Evolutionary conservation across 345 rosid genomes (phyloP).

Genomic region (Populus nigra): DNA sequence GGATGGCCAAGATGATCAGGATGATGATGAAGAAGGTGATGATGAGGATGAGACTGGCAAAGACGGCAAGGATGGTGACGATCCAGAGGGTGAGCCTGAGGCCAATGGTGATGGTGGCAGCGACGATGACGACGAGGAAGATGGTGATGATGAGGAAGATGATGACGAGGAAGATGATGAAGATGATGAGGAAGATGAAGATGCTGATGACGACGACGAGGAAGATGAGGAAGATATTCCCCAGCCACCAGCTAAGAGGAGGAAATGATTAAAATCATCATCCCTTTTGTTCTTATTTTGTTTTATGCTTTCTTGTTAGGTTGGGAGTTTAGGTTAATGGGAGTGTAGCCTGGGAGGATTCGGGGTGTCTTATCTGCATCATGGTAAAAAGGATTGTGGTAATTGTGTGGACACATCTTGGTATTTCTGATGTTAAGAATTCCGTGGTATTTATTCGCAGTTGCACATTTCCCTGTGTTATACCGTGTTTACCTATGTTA

Average conservation of each 20-base stretch:
- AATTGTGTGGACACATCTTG: slow-evolving; percentile 6
- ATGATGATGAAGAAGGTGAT: slow-evolving; percentile 38
- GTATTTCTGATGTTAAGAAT: neutral
- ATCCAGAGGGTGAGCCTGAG: slow-evolving; percentile 46
- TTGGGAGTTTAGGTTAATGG: neutral
- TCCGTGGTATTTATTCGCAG: neutral
- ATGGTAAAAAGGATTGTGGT: slow-evolving; percentile 13
- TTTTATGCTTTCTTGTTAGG: neutral
- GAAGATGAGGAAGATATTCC: slow-evolving; percentile 44
- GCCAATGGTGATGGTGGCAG: slow-evolving; percentile 42
- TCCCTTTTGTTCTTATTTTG: neutral
- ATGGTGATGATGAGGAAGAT: slow-evolving; percentile 27
- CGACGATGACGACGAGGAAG: slow-evolving; percentile 46
- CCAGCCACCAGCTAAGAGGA: slow-evolving; percentile 60
- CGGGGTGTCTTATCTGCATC: slow-evolving; percentile 10
- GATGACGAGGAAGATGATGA: slow-evolving; percentile 27
- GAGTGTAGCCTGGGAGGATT: slow-evolving; percentile 8
- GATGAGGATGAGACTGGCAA: slow-evolving; percentile 42
- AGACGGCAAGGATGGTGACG: slow-evolving; percentile 38
- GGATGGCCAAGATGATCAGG: slow-evolving; percentile 33
- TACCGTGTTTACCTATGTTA: neutral
- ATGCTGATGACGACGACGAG: neutral
- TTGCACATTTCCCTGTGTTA: neutral
- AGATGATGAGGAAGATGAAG: slow-evolving; percentile 30
- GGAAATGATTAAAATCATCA: slow-evolving; percentile 36